Evolutionary conservation across 2,329 filamentous ascomycete genomes (phyloP), one percentile per base, ranked within the genome.

Genomic region (Pseudocercospora vitis): DNA sequence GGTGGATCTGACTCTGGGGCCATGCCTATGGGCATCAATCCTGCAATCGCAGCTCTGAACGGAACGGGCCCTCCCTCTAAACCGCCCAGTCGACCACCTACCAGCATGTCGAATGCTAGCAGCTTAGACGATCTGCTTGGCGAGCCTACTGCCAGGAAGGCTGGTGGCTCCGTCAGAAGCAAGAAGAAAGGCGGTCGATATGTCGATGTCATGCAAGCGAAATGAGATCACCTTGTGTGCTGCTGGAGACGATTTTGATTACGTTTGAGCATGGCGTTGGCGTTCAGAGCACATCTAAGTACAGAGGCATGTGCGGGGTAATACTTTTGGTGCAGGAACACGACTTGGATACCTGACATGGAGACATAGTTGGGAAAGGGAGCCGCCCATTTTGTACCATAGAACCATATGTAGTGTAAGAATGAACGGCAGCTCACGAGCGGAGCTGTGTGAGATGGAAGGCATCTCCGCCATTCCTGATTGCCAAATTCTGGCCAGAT

Each of bases 121-220:
- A 94, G 88, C 64, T 95, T 99, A 67, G 94, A 99, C 65, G 94
- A 99, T 70, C 76, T 99, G 58, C 76, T 99, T 18, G 89, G 89
- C 4, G 85, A 87, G 3, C 83, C 87, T 3, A 59, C 53, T 2
- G 82, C 79, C 24, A 81, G 87, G 14, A 81, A 88, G 59, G 91
- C 88, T 55, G 81, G 80, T 67, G 67, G 71, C 9, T 71, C 70
- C 28, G 70, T 71, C 39, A 76, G 74, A 60, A 88, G 83, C 70
- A 89, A 87, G 65, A 89, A 90, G 77, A 96, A 91, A 78, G 84
- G 86, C 18, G 87, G 90, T 24, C 79, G 91, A 23, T 99, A 99
- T 77, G 86, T 99, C 24, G 94, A 99, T 79, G 90, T 99, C 56
- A 96, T 97, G 91, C 44, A 51, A 50, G 88, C 87, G 7, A 86